Base-by-base conservation (phyloP, 2,329 filamentous ascomycete genomes). In the Fusarium sp. region DNA sequence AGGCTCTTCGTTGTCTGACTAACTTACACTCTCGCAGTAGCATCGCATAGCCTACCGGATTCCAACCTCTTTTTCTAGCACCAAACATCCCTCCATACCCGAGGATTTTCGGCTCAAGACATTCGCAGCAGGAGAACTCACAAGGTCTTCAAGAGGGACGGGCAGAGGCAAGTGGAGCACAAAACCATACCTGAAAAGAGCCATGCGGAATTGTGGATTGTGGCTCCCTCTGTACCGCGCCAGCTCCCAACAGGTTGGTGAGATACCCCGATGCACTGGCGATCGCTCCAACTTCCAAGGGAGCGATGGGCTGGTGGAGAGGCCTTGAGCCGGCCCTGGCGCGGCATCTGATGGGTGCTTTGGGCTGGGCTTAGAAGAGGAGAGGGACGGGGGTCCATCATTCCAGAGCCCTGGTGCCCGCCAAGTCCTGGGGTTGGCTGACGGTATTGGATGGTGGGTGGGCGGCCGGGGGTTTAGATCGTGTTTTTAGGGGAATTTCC, bases 261-360 rank as follows among this genome's bases (percentile, higher is more conserved):
- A 71, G 72, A 74, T 74, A 72, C 60, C 65, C 53, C 45, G 70
- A 68, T 61, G 72, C 57, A 60, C 51, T 61, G 62, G 59, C 68
- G 63, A 74, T 74, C 72, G 55, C 34, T 68, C 44, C 52, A 59
- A 58, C 63, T 46, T 45, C 61, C 36, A 63, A 69, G 68, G 63
- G 68, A 68, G 44, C 52, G 44, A 46, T 46, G 51, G 50, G 54
- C 28, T 53, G 22, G 38, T 45, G 57, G 64, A 68, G 53, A 51
- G 51, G 58, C 61, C 36, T 58, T 59, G 50, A 58, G 60, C 61
- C 58, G 64, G 61, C 60, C 64, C 60, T 56, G 66, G 67, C 63
- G 58, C 58, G 51, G 66, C 50, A 56, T 59, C 50, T 61, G 38
- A 53, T 46, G 46, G 33, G 22, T 40, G 28, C 34, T 42, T 39